These are phyloP conservation scores for Chlorella vulgaris DNA, from an alignment of 139 green algal species.

Conservation along the genomic window DNA sequence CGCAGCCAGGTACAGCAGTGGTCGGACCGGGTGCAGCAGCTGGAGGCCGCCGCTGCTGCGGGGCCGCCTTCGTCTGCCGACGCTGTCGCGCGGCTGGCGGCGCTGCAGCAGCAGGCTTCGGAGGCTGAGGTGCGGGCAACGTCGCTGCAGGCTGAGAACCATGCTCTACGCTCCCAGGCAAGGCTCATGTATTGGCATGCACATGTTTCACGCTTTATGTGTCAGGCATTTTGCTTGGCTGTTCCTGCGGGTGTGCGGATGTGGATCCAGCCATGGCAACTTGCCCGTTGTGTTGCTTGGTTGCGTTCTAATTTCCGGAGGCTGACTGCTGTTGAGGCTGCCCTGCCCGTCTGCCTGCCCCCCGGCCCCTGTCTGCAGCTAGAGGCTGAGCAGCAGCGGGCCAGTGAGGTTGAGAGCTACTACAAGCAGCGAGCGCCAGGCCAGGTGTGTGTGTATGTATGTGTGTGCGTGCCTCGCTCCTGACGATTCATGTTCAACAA, in stretches of 20 bases:
- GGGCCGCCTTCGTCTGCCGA: not conserved
- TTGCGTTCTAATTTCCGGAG: no score
- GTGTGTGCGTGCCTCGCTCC: not conserved
- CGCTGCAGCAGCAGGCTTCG: slow-evolving; percentile 26
- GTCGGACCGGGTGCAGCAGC: slow-evolving; percentile 1
- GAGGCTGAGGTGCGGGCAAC: slow-evolving; percentile 24
- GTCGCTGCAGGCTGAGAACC: slow-evolving; percentile 35
- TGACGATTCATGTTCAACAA: no score
- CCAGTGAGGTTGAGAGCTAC: slow-evolving; percentile 44
- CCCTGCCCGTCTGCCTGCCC: no score
- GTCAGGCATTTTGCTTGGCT: no score
- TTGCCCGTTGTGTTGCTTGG: no score
- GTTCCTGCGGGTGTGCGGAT: no score
- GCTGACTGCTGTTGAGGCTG: no score
- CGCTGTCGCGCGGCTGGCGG: slow-evolving; percentile 18
- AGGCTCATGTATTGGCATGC: not conserved
- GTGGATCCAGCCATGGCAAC: no score
- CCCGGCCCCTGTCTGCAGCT: not conserved
- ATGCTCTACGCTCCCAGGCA: slow-evolving; percentile 33
- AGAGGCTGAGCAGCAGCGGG: slow-evolving; percentile 43
- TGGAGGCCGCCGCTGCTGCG: slow-evolving; percentile 15
- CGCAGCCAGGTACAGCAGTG: slow-evolving; percentile 21
- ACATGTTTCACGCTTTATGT: no score
- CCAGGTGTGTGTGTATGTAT: slow-evolving; percentile 15
- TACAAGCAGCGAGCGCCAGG: slow-evolving; percentile 18